Conservation (phyloP, 225 moss, liverwort and hornwort species). For the Physcomitrium patens region DNA sequence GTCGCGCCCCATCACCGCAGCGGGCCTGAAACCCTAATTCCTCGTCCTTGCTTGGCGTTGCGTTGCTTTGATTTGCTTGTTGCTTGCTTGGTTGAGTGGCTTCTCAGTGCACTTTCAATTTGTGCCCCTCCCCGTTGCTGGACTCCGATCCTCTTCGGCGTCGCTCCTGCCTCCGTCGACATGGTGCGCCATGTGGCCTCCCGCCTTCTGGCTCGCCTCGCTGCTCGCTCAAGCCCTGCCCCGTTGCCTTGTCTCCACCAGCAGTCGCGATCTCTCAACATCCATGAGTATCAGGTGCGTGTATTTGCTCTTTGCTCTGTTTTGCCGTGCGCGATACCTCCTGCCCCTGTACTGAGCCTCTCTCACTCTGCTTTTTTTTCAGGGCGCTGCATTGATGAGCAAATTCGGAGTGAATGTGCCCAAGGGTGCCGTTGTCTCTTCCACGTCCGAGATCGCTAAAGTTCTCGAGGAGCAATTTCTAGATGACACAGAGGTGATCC, state of each 20-base stretch:
- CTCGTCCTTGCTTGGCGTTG: too few relatives aligned
- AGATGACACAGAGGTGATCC: constrained; percentile 60
- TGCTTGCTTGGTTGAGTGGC: too few relatives aligned
- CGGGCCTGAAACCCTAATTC: too few relatives aligned
- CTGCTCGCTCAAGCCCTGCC: constrained; percentile 23
- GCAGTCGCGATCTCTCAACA: constrained; percentile 78
- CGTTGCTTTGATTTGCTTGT: too few relatives aligned
- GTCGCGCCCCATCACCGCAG: too few relatives aligned
- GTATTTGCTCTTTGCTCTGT: not conserved
- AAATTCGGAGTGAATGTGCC: constrained; percentile 93
- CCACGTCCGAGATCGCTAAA: constrained; percentile 51
- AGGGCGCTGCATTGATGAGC: constrained; percentile 82
- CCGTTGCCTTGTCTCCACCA: constrained; percentile 55
- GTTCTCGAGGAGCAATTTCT: constrained; percentile 66
- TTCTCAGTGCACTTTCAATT: too few relatives aligned
- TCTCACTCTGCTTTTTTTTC: not conserved
- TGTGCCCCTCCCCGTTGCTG: too few relatives aligned
- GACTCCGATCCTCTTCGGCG: not conserved
- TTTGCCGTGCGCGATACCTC: too few relatives aligned
- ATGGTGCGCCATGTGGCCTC: constrained; percentile 60
- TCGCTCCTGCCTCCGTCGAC: not conserved
- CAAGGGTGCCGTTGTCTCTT: constrained; percentile 85
- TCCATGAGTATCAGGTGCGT: constrained; percentile 86
- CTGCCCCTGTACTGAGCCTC: too few relatives aligned
- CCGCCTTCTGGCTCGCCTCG: constrained; percentile 52